Base-by-base conservation (phyloP, 306 rosid species). In the Dryas octopetala region DNA sequence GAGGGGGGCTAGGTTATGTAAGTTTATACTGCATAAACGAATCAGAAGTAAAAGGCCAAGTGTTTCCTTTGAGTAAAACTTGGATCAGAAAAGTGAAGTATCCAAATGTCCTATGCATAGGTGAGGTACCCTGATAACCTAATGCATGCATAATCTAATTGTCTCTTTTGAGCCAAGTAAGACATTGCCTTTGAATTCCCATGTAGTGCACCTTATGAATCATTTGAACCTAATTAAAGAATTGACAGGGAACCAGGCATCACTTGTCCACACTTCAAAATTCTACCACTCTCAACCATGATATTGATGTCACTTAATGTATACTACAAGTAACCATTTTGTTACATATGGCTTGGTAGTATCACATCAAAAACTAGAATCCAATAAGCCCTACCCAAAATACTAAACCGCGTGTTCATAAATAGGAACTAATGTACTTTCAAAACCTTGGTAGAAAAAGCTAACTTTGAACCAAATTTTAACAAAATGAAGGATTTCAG, bases 101-200 rank as follows among this genome's bases (percentile, higher is more conserved):
- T 47, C 49, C 40, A 40, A 62, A 48, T 62, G 26, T 14, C 6
- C 48, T 26, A 44, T 44, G 48, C 32, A 50, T 64, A 6, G 3
- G 44, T 15, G 16, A 13, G 4, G 52, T 17, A 43, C 64, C 64
- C 11, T 40, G 9, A 43, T 40, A 17, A 12, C 7, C 45, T 41
- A n/a, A 57, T 23, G 55, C 44, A 7, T 14, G 3, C 4, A 49
- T 28, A 71, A 44, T 71, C 51, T 57, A 19, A 55, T 19, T 46
- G 44, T 15, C 66, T 12, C 26, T 58, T 71, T 44, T 15, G 10
- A 16, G 76, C 44, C 2, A 5, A 46, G 48, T 71, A 57, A 19
- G 16, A 61, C 13, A 44, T 45, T 71, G 12, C 75, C 32, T 57
- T 41, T 14, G n/a, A 71, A 47, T 71, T 57, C 66, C 16, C 55